Evolutionary conservation across 2,329 filamentous ascomycete genomes (phyloP).

Genomic region (Tympanopsis confertula): DNA sequence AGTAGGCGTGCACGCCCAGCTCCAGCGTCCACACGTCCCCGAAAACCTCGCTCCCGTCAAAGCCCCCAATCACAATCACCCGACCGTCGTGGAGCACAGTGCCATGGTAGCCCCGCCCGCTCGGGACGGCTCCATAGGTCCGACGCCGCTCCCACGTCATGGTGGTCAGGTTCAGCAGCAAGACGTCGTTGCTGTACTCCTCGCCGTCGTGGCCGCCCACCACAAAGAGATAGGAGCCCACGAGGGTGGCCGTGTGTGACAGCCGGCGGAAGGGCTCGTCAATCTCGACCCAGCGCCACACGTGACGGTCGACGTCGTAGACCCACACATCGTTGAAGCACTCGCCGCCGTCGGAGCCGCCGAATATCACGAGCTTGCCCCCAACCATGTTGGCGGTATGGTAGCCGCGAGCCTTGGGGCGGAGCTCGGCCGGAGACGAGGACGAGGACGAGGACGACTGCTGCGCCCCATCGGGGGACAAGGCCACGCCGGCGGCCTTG

Average conservation of each 20-base stretch:
- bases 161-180: constrained; percentile 58
- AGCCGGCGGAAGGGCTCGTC: constrained; percentile 51
- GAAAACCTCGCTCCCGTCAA: constrained; percentile 58
- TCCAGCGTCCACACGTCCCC: constrained; percentile 57
- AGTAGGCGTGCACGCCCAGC: constrained; percentile 59
- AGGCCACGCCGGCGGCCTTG: constrained; percentile 11
- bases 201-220: constrained; percentile 60
- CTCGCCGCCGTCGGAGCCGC: constrained; percentile 58
- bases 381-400: constrained; percentile 66
- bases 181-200: constrained; percentile 58
- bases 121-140: constrained; percentile 52
- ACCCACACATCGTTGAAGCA: constrained; percentile 67
- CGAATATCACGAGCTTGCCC: constrained; percentile 61
- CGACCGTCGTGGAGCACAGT: constrained; percentile 55
- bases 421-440: constrained; percentile 17
- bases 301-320: constrained; percentile 52
- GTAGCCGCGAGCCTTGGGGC: constrained; percentile 55
- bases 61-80: constrained; percentile 53
- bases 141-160: constrained; percentile 63
- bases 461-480: constrained; percentile 5
- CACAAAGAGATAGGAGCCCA: constrained; percentile 60
- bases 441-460: constrained; percentile 6
- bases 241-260: constrained; percentile 58
- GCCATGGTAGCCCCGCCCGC: constrained; percentile 55
- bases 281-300: constrained; percentile 48